Evolutionary conservation across 2,329 filamentous ascomycete genomes (phyloP).

Genomic region (Geosmithia flava): DNA sequence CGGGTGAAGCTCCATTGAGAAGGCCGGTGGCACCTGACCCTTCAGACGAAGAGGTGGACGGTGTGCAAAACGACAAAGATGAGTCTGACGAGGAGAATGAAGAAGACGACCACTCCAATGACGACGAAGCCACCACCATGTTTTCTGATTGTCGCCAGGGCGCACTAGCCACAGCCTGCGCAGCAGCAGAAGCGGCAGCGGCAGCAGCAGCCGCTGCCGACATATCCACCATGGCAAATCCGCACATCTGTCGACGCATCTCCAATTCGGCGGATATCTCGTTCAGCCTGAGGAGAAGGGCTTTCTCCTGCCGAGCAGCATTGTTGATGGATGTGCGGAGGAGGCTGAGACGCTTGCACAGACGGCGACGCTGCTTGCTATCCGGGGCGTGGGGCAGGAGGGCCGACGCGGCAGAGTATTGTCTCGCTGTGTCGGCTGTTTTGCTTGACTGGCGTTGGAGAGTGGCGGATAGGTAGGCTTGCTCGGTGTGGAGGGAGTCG

Average conservation of each 20-base stretch:
- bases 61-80: constrained; percentile 1
- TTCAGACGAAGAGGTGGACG: neutral
- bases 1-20: constrained; percentile 13
- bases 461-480: constrained; percentile 27
- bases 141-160: no score
- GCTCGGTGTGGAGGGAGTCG: constrained; percentile 30
- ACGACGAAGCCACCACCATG: no score
- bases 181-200: no score
- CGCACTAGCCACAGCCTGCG: no score
- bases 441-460: constrained; percentile 27
- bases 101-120: neutral
- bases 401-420: constrained; percentile 23
- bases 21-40: neutral
- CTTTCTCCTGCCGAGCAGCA: constrained; percentile 31
- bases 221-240: constrained; percentile 12
- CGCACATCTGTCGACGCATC: constrained; percentile 24
- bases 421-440: constrained; percentile 22
- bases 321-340: constrained; percentile 29
- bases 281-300: constrained; percentile 29
- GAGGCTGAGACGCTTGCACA: constrained; percentile 27
- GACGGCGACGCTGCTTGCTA: constrained; percentile 14
- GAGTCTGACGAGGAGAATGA: neutral
- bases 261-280: constrained; percentile 37
- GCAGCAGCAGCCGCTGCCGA: constrained; percentile 1
- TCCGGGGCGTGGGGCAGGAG: constrained; percentile 10